Evolutionary conservation across 805 yeast genomes (phyloP), one percentile per base, ranked within the genome.

Genomic region (Wickerhamiella lipophila): DNA sequence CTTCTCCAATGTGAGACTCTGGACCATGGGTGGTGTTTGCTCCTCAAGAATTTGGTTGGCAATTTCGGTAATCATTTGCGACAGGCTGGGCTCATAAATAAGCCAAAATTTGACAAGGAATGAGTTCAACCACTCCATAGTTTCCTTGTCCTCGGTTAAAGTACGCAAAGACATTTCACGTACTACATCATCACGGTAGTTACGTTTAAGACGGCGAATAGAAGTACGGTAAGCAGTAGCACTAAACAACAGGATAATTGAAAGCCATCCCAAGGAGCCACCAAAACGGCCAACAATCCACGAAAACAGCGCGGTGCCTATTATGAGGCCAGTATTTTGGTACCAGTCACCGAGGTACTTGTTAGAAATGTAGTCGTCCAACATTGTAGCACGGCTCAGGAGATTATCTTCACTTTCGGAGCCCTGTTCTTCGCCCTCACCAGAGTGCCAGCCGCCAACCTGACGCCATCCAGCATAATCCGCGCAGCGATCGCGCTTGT

Each of bases 101-200:
- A 77, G 70, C 99, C 99, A 92, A 64, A 84, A 88, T 66, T 87
- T 88, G 60, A 82, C 88, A 66, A 94, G 64, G 59, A 94, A 82
- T 22, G 78, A 76, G 64, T 92, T 92, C 55, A 85, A 70, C 99
- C 99, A 92, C 60, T 92, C 96, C 83, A 92, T 77, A 6, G 95
- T 74, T 67, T 92, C 98, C 56, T 80, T 81, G 62, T 89, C 96
- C 59, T 79, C 76, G 65, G 92, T 97, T 54, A 88, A 80, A 42
- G 75, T 75, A 60, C 77, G 78, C 42, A 86, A 77, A 15, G 92
- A 80, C 60, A 83, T 78, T 60, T 89, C 95, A 56, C 95, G 78
- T 60, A 86, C 88, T 25, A 92, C 82, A 50, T 76, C 79, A 53
- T 86, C 87, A 59, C 96, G 76, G 53, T 86, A 72, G 2, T 67